phyloP scores from a whole-genome alignment of 2,329 filamentous ascomycete species.

The Ophiocordyceps camponoti-leonardi region DNA sequence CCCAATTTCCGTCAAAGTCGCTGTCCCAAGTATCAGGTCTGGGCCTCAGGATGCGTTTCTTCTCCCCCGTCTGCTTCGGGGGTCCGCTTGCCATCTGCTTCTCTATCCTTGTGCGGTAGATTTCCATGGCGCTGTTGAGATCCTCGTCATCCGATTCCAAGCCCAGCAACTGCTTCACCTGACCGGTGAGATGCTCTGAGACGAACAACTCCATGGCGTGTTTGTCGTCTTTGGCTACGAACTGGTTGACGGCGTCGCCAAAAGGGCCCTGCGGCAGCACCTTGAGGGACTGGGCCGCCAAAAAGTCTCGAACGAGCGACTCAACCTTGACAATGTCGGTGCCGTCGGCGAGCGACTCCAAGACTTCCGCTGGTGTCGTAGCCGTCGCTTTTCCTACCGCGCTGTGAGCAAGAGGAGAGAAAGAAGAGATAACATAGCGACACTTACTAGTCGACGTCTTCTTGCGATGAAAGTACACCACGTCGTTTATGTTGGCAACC shows the following conservation, averaged over 20 bases:
- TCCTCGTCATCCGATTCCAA: conserved; percentile 49
- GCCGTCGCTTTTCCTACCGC: conserved; percentile 14
- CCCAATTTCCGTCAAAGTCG: conserved; percentile 79
- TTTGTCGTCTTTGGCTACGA: conserved; percentile 90
- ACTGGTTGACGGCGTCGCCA: conserved; percentile 81
- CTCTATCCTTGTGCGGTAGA: conserved; percentile 52
- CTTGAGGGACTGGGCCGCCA: conserved; percentile 74
- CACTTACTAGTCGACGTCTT: conserved; percentile 39
- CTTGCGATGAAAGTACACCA: conserved; percentile 83
- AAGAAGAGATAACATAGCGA: fast-evolving
- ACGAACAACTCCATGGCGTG: conserved; percentile 76
- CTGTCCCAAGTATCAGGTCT: conserved; percentile 73
- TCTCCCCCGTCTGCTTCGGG: conserved; percentile 19
- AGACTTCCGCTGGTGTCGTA: conserved; percentile 45
- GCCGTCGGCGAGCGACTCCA: conserved; percentile 30
- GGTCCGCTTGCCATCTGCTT: conserved; percentile 47
- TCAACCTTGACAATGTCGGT: conserved; percentile 70
- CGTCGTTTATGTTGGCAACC: conserved; percentile 87
- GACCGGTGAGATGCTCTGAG: conserved; percentile 49
- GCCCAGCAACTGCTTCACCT: conserved; percentile 52
- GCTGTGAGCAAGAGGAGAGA: conserved; percentile 2
- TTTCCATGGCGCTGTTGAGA: conserved; percentile 56
- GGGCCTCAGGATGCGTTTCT: conserved; percentile 40
- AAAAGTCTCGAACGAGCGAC: conserved; percentile 72
- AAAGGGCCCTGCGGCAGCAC: conserved; percentile 88